Base-by-base conservation (phyloP, 805 yeast species). In the Clavispora phyllophila region DNA sequence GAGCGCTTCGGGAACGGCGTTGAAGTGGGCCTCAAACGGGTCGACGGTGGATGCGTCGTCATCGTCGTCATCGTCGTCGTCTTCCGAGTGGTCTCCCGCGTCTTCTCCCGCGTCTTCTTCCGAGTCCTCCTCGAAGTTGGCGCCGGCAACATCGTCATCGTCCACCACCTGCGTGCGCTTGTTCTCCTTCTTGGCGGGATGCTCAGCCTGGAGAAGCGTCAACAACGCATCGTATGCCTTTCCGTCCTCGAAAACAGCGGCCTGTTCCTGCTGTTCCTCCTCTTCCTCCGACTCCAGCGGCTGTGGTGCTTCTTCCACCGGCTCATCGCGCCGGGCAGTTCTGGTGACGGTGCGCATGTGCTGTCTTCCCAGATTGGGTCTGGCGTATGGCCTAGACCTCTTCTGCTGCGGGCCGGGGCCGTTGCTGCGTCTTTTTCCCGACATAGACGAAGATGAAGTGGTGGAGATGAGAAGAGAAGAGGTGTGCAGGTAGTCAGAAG, bases 21-120 rank as follows among this genome's bases (percentile, higher is more conserved):
- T 83, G 61, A 84, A 90, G 60, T 90, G 98, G 10, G 64, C 56
- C 47, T 85, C 86, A 53, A 86, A 89, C 0, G 95, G 87, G 63
- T 91, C 96, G 7, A 62, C 58, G 9, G 50, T 41, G 37, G 65
- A 69, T 5, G 62, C 70, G 14, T 65, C 72, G 37, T 62, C 32
- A 3, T 32, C 27, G 10, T 27, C 44, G 18, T 20, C 39, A 2
- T 37, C 54, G 39, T 28, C 46, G 29, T 40, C 42, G 17, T 43
- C 55, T 8, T 46, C 53, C 3, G 46, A 44, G 9, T 44, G 47
- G 24, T 38, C 42, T 9, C 43, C 50, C 14, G 42, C 37, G 18
- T 57, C 42, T 41, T 50, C 54, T 7, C 48, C 56, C 1, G 45
- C 58, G 2, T 51, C 74, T 13, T 57, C 42, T 36, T 55, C 44